Evolutionary conservation across 1,284 basidiomycete genomes (phyloP), one percentile per base, ranked within the genome.

Genomic region (Rhodotorula glutinis): DNA sequence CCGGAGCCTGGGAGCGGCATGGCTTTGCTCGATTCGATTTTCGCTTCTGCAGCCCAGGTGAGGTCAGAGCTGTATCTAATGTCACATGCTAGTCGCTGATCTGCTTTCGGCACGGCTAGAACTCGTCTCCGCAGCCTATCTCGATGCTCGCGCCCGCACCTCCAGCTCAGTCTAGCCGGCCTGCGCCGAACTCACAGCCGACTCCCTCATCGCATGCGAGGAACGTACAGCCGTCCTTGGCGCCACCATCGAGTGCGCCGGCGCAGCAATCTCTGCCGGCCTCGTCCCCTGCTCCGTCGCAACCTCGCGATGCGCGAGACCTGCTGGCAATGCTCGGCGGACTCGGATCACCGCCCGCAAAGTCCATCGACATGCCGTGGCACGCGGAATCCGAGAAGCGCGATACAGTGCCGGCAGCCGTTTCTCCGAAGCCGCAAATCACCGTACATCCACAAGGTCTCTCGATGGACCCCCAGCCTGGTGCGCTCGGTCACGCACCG

Each of bases 41-140:
- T 77, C 44, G 63, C 62, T 84, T 14, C 78, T 84, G 51, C 79
- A n/a, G 43, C 25, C 43, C 53, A 14, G 21, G 55, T 40, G n/a
- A n/a, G 27, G 14, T 19, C 25, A 14, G 17, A 5, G 14, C 14
- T 2, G 30, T 46, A 46, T 3, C 23, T 10, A 9, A 38, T 38
- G 30, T 38, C 7, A 38, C 11, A 5, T 38, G 33, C 33, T 11
- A 38, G 33, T 38, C 33, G 33, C 33, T 38, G 11, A 38, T 11
- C 33, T n/a, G n/a, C n/a, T n/a, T 38, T 38, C 11, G 33, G 33
- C n/a, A 38, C 33, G 33, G 33, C 33, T 40, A 59, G 52, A 23
- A 19, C 41, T 13, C 51, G 8, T 57, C 55, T 2, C 63, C 53
- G 19, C 52, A 54, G 27, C 57, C 53, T 3, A 27, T 29, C 10